phyloP scores from a whole-genome alignment of 495 filamentous ascomycete species.

The Tuber borchii region DNA sequence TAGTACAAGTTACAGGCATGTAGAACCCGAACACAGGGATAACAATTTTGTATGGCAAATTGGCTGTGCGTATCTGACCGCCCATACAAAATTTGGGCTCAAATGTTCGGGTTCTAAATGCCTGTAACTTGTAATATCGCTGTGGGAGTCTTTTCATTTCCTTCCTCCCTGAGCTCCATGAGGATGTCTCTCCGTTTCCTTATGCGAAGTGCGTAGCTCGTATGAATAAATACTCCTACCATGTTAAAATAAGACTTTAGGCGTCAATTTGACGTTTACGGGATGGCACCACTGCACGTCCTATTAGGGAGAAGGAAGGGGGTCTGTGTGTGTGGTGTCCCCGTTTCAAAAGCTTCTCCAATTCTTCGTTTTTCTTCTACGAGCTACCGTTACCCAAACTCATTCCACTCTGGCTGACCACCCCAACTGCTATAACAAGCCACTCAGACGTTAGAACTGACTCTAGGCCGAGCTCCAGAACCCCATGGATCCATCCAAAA shows the following conservation, averaged over 20 bases:
- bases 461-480: neutral
- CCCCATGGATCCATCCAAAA: neutral
- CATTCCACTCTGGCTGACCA: neutral
- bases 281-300: neutral
- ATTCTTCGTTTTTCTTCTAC: neutral
- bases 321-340: neutral
- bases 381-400: neutral
- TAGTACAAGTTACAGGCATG: too few relatives aligned
- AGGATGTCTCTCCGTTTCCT: neutral
- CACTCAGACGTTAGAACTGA: neutral
- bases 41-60: too few relatives aligned
- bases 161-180: neutral
- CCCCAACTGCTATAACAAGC: neutral
- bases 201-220: neutral
- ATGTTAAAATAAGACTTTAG: neutral
- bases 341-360: neutral
- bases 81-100: too few relatives aligned
- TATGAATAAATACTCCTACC: neutral
- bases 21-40: too few relatives aligned
- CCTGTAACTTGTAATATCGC: too few relatives aligned
- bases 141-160: neutral
- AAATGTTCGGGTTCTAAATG: too few relatives aligned
- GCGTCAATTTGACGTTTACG: neutral
- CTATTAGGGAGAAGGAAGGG: neutral
- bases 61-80: too few relatives aligned